A percentile compares a stretch with the other conserved stretches of the same genome.
These are phyloP conservation scores for Aphanomyces invadans DNA, from an alignment of 352 stramenopile species.

Conservation along the genomic window DNA sequence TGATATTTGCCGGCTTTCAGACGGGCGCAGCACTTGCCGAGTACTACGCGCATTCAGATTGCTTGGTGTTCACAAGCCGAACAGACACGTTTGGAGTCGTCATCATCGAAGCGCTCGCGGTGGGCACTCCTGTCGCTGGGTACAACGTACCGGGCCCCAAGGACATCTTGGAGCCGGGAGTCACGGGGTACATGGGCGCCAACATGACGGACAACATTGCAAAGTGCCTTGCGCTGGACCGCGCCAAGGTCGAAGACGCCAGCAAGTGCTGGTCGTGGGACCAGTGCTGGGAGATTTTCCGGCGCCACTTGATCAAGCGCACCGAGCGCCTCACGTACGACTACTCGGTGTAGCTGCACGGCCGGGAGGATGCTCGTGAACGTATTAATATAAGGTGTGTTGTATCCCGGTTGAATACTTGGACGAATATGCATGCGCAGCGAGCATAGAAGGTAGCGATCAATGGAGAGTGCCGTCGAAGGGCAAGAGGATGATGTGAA, in stretches of 20 bases:
- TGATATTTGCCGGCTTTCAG: slow-evolving; percentile 15
- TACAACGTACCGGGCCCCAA: slow-evolving; percentile 18
- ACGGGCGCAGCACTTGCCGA: slow-evolving; percentile 7
- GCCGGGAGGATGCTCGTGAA: too few relatives aligned
- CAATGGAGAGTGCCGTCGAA: too few relatives aligned
- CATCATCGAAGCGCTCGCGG: slow-evolving; percentile 15
- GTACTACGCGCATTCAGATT: slow-evolving; percentile 15
- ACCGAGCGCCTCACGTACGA: slow-evolving; percentile 6
- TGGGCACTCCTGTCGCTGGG: slow-evolving; percentile 11
- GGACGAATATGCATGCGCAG: too few relatives aligned
- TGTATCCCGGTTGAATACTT: too few relatives aligned
- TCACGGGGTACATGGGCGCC: slow-evolving; percentile 15
- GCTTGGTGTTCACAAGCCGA: slow-evolving; percentile 2
- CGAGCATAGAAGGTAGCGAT: too few relatives aligned
- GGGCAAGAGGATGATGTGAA: too few relatives aligned
- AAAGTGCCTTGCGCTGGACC: slow-evolving; percentile 14
- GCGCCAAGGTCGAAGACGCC: slow-evolving; percentile 10
- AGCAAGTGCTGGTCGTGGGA: slow-evolving; percentile 16
- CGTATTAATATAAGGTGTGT: too few relatives aligned
- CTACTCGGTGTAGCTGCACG: slow-evolving; percentile 7
- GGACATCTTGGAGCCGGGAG: slow-evolving; percentile 13
- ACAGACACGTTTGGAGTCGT: slow-evolving; percentile 21
- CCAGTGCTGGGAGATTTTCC: slow-evolving; percentile 19
- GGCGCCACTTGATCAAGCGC: slow-evolving; percentile 14
- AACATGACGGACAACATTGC: slow-evolving; percentile 8